Evolutionary conservation across 192 early-diverging fungal species (phyloP), one percentile per base, ranked within the genome.

Genomic region (Entomortierella beljakovae): DNA sequence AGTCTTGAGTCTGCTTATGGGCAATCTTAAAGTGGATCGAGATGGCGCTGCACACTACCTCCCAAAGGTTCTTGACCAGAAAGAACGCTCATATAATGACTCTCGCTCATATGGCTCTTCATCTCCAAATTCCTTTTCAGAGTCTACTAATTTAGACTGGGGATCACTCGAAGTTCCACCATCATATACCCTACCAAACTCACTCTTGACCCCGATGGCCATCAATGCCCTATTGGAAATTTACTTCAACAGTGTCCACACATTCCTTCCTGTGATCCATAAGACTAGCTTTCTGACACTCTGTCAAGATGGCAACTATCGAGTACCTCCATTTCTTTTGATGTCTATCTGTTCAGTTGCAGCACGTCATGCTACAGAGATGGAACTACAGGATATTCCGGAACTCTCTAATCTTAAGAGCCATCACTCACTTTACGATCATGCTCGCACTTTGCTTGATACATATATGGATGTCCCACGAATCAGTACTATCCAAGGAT

Each of bases 171-270:
- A 70, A 13, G 37, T 23, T 48, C 75, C 75, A 15, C 62, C 29
- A 7, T 50, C 75, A 26, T 79, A 79, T 64, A 70, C 75, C 49
- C 61, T 79, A 7, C 75, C 75, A 11, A 62, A 37, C 23, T 37
- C 67, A 6, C 55, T 79, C 7, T 37, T 79, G 29, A 65, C 75
- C 6, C 51, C 75, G 22, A 79, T 64, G 61, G 75, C 75, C 57
- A 79, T 79, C 25, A 40, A 62, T 6, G 75, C 75, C 3, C 59
- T 83, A 33, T 32, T 87, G 43, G 80, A 85, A 18, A 73, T 81
- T 20, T 89, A 89, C 60, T 89, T 89, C 57, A 71, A 84, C 46
- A 71, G 86, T 56, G 83, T 89, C 15, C 88, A 89, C 56, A 82
- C 81, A 5, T 88, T 88, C 52, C 58, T 83, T 16, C 88, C 88